Base-by-base conservation (phyloP, 495 filamentous ascomycete species). In the Entonaema liquescens region DNA sequence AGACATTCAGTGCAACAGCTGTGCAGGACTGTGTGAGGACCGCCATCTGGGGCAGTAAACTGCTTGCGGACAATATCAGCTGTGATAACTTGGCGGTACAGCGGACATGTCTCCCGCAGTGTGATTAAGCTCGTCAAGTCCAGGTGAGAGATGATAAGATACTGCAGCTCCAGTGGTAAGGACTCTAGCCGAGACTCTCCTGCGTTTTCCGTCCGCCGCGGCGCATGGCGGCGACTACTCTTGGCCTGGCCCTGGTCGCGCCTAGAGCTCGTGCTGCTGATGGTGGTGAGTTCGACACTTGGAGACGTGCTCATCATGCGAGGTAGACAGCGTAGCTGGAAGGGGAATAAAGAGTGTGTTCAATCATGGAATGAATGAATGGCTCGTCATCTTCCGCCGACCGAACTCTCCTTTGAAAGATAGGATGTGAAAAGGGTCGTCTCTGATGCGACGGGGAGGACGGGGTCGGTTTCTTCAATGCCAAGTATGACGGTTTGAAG, bases 81-180 rank as follows among this genome's bases (percentile, higher is more conserved):
- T 1, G 68, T 75, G 36, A 77, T 76, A 50, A 74, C 54, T 60
- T 74, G 70, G 65, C 71, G 69, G 13, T 77, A 77, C 50, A 70
- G 44, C 54, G 62, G 31, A 53, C 59, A 62, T 13, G 75, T 70
- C 38, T 71, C 60, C 33, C 75, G 70, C 38, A 77, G 56, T 5
- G 71, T 42, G 31, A 74, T 59, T 31, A 77, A 59, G 50, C 73
- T 77, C 23, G 57, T 49, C 25, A 77, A 35, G 50, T 77, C 75
- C 36, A 77, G 54, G 15, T 77, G 68, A 13, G 70, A 68, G 26
- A 76, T 13, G 60, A 77, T 76, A 38, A 77, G 65, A 25, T 65
- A 70, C 59, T 75, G 75, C 54, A 77, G 73, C 49, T 77, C 75
- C 4, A 74, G 52, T 15, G 75, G 75, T 11, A 77, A 33, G 28